A percentile compares a stretch with the other conserved stretches of the same genome.
phyloP scores from a whole-genome alignment of 371 early-diverging fungal species.

The Thermomucor indicae-seudaticae region DNA sequence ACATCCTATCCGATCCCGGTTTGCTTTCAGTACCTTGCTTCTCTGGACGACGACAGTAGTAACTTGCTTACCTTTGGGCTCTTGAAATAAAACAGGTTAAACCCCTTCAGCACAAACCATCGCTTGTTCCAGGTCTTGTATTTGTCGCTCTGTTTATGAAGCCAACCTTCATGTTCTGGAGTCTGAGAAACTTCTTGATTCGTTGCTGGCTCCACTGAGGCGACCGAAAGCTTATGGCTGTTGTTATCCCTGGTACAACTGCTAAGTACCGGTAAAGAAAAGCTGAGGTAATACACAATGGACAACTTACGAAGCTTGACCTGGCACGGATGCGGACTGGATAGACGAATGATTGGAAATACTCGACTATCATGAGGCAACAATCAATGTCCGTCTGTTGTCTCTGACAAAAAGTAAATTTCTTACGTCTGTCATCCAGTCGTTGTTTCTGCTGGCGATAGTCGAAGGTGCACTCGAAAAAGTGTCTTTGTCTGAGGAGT shows the following conservation, averaged over 20 bases:
- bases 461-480: slow-evolving; percentile 1
- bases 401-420: background rate
- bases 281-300: too few relatives aligned
- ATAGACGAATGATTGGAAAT: slow-evolving; percentile 3
- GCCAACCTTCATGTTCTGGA: slow-evolving; percentile 55
- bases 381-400: background rate
- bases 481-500: slow-evolving; percentile 1
- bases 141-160: slow-evolving; percentile 63
- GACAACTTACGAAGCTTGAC: too few relatives aligned
- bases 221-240: slow-evolving; percentile 25
- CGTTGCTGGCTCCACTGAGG: slow-evolving; percentile 18
- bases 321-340: too few relatives aligned
- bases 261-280: background rate
- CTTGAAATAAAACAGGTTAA: slow-evolving; percentile 60
- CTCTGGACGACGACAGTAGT: too few relatives aligned
- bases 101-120: slow-evolving; percentile 66
- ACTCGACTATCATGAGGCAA: slow-evolving; percentile 4
- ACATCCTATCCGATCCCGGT: too few relatives aligned
- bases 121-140: slow-evolving; percentile 68
- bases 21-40: too few relatives aligned
- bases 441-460: background rate
- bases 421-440: slow-evolving; percentile 7
- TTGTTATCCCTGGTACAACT: slow-evolving; percentile 5
- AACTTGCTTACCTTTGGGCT: slow-evolving; percentile 41
- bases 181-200: slow-evolving; percentile 22